Conservation (phyloP, 1,284 basidiomycete species). For the Cerioporus squamosus region DNA sequence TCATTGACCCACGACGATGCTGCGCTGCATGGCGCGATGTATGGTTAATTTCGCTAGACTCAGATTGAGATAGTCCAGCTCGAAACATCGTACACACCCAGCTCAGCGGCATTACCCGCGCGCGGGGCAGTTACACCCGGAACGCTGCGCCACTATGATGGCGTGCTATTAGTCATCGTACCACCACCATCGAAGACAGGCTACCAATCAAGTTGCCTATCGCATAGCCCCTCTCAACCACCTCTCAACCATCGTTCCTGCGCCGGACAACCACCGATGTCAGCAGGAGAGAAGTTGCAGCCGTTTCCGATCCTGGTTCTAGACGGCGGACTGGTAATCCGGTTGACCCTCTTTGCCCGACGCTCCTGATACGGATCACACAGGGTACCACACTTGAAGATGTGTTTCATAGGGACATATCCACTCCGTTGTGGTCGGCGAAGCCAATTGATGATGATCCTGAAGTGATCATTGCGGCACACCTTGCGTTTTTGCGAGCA, state of each 20-base stretch:
- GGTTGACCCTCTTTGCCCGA: neutral
- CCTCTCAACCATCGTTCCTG: too few species aligned
- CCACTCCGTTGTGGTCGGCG: conserved; percentile 72
- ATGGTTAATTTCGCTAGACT: too few species aligned
- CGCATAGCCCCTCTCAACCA: neutral
- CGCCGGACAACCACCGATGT: neutral
- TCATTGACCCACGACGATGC: too few species aligned
- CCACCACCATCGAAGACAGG: neutral
- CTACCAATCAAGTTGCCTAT: neutral
- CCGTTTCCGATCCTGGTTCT: conserved; percentile 42
- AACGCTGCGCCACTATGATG: too few species aligned
- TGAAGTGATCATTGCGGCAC: conserved; percentile 55
- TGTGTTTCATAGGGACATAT: conserved; percentile 53
- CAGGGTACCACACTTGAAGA: conserved; percentile 75
- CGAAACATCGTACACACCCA: too few species aligned
- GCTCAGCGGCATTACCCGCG: too few species aligned
- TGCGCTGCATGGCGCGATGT: too few species aligned
- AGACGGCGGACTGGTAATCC: conserved; percentile 59
- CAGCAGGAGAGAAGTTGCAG: neutral
- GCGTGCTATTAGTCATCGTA: neutral
- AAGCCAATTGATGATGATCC: conserved; percentile 58
- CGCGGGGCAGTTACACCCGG: too few species aligned
- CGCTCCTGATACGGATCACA: neutral
- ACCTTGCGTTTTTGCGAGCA: conserved; percentile 61
- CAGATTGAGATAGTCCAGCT: too few species aligned